phyloP scores from a whole-genome alignment of 2,329 filamentous ascomycete species.

The Aspergillus viridinutans region DNA sequence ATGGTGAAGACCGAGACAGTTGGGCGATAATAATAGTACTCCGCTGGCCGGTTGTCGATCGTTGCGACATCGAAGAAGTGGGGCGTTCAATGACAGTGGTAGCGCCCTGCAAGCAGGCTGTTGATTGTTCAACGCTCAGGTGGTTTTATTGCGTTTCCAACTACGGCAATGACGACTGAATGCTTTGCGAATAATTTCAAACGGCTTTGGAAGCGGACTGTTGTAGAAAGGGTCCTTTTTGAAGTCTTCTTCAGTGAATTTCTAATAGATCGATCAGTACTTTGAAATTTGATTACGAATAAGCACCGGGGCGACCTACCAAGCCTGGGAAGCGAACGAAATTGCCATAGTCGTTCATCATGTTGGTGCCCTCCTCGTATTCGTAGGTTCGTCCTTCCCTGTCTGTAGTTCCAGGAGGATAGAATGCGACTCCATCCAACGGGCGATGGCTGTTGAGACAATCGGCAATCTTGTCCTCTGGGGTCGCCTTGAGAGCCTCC shows the following conservation, averaged over 20 bases:
- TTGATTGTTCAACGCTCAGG: constrained; percentile 4
- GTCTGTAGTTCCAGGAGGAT: constrained; percentile 71
- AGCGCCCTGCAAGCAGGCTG: not conserved
- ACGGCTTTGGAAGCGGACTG: constrained; percentile 25
- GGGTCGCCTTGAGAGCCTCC: constrained; percentile 76
- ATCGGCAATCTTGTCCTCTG: constrained; percentile 70
- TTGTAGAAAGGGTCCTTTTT: constrained; percentile 39
- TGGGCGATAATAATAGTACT: not conserved
- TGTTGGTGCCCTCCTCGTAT: constrained; percentile 81
- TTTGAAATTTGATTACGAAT: not conserved
- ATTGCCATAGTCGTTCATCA: constrained; percentile 65
- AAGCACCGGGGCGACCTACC: constrained; percentile 49
- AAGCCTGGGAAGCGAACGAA: constrained; percentile 72
- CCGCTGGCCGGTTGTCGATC: not conserved
- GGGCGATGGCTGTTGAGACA: constrained; percentile 69
- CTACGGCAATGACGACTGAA: constrained; percentile 23
- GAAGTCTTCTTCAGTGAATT: constrained; percentile 39
- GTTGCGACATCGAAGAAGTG: not conserved
- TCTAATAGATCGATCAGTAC: constrained; percentile 23
- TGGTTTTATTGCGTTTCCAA: constrained; percentile 16
- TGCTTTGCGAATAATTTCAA: constrained; percentile 23
- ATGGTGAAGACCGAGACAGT: not conserved
- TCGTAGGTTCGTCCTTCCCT: constrained; percentile 64
- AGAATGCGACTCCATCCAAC: constrained; percentile 70
- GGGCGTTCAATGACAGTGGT: not conserved